Percentiles rank a stretch among this genome's conserved stretches.
phyloP scores from a whole-genome alignment of 148 eudicot species.

The Arctostaphylos glauca region DNA sequence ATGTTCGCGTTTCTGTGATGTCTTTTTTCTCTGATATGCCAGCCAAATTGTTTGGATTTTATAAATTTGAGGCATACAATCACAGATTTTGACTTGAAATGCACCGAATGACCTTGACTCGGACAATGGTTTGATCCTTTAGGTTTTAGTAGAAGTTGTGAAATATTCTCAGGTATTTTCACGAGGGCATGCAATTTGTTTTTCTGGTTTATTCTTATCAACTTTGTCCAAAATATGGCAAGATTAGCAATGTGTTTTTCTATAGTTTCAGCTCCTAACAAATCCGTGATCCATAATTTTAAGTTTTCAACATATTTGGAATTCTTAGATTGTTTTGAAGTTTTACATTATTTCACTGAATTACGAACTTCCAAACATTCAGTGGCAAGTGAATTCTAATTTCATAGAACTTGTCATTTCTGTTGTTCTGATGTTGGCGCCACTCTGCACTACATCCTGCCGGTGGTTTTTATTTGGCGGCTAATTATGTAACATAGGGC shows the following conservation, averaged over 20 bases:
- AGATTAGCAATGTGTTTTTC: too few species aligned
- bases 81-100: background rate
- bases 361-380: background rate
- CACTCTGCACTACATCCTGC: background rate
- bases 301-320: too few species aligned
- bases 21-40: too few species aligned
- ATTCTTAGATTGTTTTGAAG: too few species aligned
- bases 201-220: background rate
- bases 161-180: background rate
- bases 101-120: background rate
- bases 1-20: too few species aligned
- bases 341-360: background rate
- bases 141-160: background rate
- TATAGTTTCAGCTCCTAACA: too few species aligned
- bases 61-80: background rate
- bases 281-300: too few species aligned
- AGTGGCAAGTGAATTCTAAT: background rate
- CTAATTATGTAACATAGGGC: background rate
- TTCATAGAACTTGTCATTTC: background rate
- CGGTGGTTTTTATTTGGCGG: background rate
- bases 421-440: background rate
- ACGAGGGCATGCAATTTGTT: background rate
- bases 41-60: too few species aligned
- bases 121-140: background rate
- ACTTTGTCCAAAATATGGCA: too few species aligned